Evolutionary conservation across 2,329 filamentous ascomycete species (phyloP).

Genomic region (Samsoniella hepiali): DNA sequence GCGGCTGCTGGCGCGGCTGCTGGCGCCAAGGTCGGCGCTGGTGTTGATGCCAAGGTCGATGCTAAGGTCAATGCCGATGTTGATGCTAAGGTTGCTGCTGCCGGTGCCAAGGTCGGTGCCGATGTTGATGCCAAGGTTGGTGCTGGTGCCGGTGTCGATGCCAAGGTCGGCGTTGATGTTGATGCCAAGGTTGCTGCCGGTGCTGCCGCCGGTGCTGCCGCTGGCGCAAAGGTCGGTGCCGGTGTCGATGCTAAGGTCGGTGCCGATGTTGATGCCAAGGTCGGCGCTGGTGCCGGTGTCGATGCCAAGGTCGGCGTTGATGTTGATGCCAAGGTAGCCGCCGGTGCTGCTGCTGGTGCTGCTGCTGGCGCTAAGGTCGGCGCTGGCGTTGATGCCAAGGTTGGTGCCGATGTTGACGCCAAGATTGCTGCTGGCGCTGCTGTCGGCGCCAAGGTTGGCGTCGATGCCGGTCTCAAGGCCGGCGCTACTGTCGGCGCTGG

Average conservation of each 20-base stretch:
- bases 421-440: background rate
- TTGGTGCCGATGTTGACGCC: background rate
- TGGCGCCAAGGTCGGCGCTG: background rate
- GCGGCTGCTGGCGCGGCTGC: background rate
- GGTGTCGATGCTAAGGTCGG: background rate
- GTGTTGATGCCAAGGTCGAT: constrained; percentile 17
- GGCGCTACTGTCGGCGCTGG: constrained; percentile 31
- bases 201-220: background rate
- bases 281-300: constrained; percentile 26
- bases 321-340: background rate
- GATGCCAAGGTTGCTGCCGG: background rate
- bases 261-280: background rate
- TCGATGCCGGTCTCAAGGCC: background rate
- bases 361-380: background rate
- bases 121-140: background rate
- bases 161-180: background rate
- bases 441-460: constrained; percentile 28
- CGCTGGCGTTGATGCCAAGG: background rate
- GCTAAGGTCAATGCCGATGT: constrained; percentile 22
- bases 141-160: background rate
- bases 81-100: background rate
- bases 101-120: constrained; percentile 17
- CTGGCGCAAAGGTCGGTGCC: background rate
- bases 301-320: constrained; percentile 23
- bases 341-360: background rate